Conservation (phyloP, 208 protist genomes). For the Trypanosoma vivax region DNA sequence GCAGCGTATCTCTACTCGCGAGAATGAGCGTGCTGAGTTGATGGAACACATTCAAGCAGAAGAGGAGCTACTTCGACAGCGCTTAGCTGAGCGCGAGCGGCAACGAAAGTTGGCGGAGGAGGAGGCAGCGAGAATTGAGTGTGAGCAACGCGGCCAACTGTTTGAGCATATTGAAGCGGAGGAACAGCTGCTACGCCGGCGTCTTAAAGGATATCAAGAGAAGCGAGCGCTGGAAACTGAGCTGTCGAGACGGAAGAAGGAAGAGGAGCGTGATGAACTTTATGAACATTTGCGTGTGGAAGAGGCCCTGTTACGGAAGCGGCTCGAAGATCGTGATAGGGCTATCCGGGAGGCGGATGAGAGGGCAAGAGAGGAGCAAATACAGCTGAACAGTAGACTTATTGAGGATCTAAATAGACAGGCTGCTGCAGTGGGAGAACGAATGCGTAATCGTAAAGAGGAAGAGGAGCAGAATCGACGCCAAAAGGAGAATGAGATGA, state of each 20-base stretch:
- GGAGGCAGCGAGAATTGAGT: constrained; percentile 29
- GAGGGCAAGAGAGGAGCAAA: constrained; percentile 3
- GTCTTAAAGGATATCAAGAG: constrained; percentile 43
- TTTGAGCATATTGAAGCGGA: constrained; percentile 53
- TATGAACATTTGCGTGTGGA: constrained; percentile 60
- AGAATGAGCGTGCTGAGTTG: constrained; percentile 25
- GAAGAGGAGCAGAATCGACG: constrained; percentile 2
- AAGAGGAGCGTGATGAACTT: constrained; percentile 33
- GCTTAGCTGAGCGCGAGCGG: constrained; percentile 26
- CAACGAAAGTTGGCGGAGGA: constrained; percentile 19
- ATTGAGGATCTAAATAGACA: constrained; percentile 10
- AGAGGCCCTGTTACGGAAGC: constrained; percentile 54
- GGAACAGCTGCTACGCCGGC: constrained; percentile 52
- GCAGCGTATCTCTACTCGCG: constrained; percentile 12
- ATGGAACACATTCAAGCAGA: constrained; percentile 53
- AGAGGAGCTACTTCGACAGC: constrained; percentile 33
- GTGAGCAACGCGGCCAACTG: constrained; percentile 31
- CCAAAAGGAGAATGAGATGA: constrained; percentile 17
- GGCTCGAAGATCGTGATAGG: constrained; percentile 37
- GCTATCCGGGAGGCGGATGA: constrained; percentile 16
- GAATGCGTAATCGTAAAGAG: constrained; percentile 26
- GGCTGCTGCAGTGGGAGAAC: constrained; percentile 25
- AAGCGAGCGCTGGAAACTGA: constrained; percentile 33
- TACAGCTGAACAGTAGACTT: constrained; percentile 9
- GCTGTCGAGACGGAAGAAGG: constrained; percentile 18